These are phyloP conservation scores for Thozetella sp. DNA, from an alignment of 495 filamentous ascomycete genomes.

Conservation along the genomic window DNA sequence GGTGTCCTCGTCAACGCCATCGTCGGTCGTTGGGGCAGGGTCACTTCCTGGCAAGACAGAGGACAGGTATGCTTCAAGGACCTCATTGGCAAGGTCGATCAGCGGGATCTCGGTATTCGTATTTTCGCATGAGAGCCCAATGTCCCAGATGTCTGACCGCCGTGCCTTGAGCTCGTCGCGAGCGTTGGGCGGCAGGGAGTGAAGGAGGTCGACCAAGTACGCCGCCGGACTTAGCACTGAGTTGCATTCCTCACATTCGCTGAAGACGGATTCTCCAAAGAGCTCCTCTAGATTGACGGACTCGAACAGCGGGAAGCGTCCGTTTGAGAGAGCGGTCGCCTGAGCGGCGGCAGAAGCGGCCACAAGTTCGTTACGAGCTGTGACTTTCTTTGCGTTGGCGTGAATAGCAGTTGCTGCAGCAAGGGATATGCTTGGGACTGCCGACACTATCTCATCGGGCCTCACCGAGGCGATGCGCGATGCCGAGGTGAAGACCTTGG, in stretches of 20 bases:
- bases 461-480: too few species aligned
- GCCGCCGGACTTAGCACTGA: slow-evolving; percentile 18
- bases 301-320: too few species aligned
- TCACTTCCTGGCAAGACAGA: neutral
- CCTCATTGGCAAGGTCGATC: slow-evolving; percentile 36
- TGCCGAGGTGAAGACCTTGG: too few species aligned
- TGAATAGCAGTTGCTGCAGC: too few species aligned
- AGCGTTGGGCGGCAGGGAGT: slow-evolving; percentile 18
- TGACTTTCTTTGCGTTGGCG: too few species aligned
- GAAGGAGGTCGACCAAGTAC: slow-evolving; percentile 29
- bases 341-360: too few species aligned
- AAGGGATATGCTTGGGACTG: too few species aligned
- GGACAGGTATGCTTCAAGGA: slow-evolving; percentile 29
- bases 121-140: slow-evolving; percentile 34
- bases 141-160: slow-evolving; percentile 24
- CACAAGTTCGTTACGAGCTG: too few species aligned
- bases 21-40: slow-evolving; percentile 5
- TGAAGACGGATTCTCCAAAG: neutral
- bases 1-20: too few species aligned
- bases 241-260: slow-evolving; percentile 20
- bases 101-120: slow-evolving; percentile 30
- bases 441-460: too few species aligned
- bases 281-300: slow-evolving; percentile 8
- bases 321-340: too few species aligned
- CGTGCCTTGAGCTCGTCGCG: slow-evolving; percentile 17